Evolutionary conservation across 371 early-diverging fungal species (phyloP).

Genomic region (Actinomucor elegans): DNA sequence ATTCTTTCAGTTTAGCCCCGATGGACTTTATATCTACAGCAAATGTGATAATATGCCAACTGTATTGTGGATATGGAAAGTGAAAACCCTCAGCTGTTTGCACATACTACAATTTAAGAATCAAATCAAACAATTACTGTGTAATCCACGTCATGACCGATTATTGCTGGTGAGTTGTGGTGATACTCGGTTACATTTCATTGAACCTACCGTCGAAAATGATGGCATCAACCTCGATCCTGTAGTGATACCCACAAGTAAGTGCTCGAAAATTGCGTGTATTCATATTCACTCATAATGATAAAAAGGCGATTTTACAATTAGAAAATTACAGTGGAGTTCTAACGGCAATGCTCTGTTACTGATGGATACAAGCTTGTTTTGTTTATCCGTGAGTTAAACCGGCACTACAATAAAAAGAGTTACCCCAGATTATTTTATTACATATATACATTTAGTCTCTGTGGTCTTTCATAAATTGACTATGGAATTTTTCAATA

Average conservation of each 20-base stretch:
- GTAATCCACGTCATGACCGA: constrained; percentile 60
- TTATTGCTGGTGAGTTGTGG: constrained; percentile 53
- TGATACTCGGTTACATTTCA: constrained; percentile 42
- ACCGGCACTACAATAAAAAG: no score
- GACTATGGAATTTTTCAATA: constrained; percentile 75
- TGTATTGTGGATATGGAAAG: constrained; percentile 65
- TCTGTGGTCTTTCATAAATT: constrained; percentile 72
- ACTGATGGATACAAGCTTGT: constrained; percentile 37
- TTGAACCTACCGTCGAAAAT: constrained; percentile 25
- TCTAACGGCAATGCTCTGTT: constrained; percentile 36
- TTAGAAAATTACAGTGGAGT: constrained; percentile 38
- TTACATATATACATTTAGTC: constrained; percentile 26
- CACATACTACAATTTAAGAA: constrained; percentile 49
- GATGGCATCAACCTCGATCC: constrained; percentile 5
- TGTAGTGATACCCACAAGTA: constrained; percentile 30
- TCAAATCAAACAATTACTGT: constrained; percentile 46
- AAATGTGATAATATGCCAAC: constrained; percentile 64
- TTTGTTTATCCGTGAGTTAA: no score
- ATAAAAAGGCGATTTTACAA: constrained; percentile 35
- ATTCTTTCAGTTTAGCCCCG: constrained; percentile 57
- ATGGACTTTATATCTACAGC: constrained; percentile 53
- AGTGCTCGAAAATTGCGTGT: not conserved
- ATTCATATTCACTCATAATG: not conserved
- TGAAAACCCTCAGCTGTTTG: constrained; percentile 34
- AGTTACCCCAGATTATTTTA: no score